Evolutionary conservation across 1,139 yeast genomes (phyloP), one percentile per base, ranked within the genome.

Genomic region (Keqinozyma sinolaborantium): DNA sequence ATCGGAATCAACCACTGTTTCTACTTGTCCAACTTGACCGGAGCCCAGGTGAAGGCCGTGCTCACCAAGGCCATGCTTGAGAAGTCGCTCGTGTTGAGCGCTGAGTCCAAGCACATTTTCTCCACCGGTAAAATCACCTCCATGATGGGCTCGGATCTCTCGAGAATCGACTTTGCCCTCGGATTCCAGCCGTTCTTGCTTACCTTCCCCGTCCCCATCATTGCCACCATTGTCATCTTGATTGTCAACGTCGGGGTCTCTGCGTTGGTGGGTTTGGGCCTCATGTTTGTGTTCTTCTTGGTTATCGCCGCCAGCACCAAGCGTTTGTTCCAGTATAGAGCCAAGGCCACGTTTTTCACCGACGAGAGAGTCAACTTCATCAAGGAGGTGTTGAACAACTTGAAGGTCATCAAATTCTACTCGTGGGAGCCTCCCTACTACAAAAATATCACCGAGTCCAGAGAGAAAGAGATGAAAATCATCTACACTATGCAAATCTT

Each of bases 391-490:
- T 46, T 64, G 31, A 53, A 48, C 33, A 60, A 62, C 42, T 49
- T 64, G 32, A 62, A 58, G 36, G 49, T 62, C 32, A 61, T 64
- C 31, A 64, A 64, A 38, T 61, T 50, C 37, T 64, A 62, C 38
- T 78, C 83, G 9, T 83, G 95, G 95, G 94, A 84, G 53, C 62
- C 64, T n/a, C 77, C 83, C 2, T 79, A 76, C 47, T 57, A 58
- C 32, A 58, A 67, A 7, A 60, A 56, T 29, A 67, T 81, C 12
- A 51, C 70, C 12, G 56, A 58, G 1, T 65, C 66, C 14, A 66
- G 88, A 45, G 44, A 45, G 10, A 42, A 57, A 26, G 88, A 82
- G 52, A 66, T 77, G 60, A 53, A 59, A 25, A 66, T 70, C 32
- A 52, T 74, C 26, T 60, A 63, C 41, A 60, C 54, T 37, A 68